These are phyloP conservation scores for Colletotrichum sojae DNA, from an alignment of 2,329 filamentous ascomycete species.

Conservation along the genomic window DNA sequence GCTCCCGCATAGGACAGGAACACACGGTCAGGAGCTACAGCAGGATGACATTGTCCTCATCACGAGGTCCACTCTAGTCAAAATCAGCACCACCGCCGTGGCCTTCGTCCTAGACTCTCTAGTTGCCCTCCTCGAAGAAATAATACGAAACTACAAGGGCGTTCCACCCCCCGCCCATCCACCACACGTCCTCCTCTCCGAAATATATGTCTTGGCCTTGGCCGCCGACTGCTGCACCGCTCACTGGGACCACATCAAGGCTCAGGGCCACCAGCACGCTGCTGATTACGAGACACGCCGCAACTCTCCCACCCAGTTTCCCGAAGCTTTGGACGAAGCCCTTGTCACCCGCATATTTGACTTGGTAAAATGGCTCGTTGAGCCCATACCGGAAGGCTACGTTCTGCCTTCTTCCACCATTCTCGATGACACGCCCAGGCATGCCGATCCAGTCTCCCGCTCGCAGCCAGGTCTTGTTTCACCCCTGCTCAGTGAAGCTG, in stretches of 20 bases:
- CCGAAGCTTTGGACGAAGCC: constrained; percentile 61
- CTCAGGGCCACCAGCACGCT: constrained; percentile 31
- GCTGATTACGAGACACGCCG: constrained; percentile 42
- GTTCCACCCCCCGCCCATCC: constrained; percentile 64
- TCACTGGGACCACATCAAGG: constrained; percentile 67
- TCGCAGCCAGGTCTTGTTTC: constrained; percentile 36
- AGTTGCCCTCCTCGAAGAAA: constrained; percentile 70
- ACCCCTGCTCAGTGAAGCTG: constrained; percentile 45
- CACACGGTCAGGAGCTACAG: constrained; percentile 67
- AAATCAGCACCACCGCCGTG: constrained; percentile 70
- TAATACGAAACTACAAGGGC: constrained; percentile 67
- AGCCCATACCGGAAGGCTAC: constrained; percentile 71
- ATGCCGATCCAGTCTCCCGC: constrained; percentile 35
- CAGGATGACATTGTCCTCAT: constrained; percentile 74
- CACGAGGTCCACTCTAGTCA: constrained; percentile 73
- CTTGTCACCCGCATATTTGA: constrained; percentile 71
- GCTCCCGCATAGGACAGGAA: constrained; percentile 76
- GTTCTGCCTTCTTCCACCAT: constrained; percentile 70
- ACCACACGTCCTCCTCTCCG: constrained; percentile 73
- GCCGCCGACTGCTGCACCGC: constrained; percentile 76
- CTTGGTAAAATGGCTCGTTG: constrained; percentile 68
- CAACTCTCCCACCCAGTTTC: constrained; percentile 43
- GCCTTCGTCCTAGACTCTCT: constrained; percentile 69
- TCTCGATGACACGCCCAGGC: constrained; percentile 64
- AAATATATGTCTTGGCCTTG: constrained; percentile 74